Base-by-base conservation (phyloP, 768 basidiomycete genomes). In the Xerocomellus amylosporus region DNA sequence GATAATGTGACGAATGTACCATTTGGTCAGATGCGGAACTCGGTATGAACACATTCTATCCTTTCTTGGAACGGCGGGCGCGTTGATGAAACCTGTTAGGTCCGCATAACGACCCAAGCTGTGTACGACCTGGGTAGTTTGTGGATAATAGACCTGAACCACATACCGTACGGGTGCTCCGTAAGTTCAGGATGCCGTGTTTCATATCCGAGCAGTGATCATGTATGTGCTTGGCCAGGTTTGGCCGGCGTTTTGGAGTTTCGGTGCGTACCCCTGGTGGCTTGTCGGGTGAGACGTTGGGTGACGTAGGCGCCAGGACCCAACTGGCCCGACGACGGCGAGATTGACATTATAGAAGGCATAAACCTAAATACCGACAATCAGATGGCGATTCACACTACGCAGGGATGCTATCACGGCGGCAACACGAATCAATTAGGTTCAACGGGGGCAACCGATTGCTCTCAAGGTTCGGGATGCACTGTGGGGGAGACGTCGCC, bases 1-100 rank as follows among this genome's bases (percentile, higher is more conserved):
- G 90, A 92, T 74, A 89, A 90, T 63, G 70, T 72, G 8, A 82
- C 82, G 12, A 76, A 76, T 42, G 78, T 90, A 1, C 69, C 74
- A 15, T 69, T 66, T 24, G 77, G 78, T 51, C 62, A 80, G 41
- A 77, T 82, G 56, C 74, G 89, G 39, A 81, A 85, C 58, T 79
- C 88, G 28, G 88, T 90, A 54, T 2, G 50, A 4, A n/a, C 19
- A 1, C 9, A 3, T 34, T 3, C 26, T 9, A 42, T 40, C 41
- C 22, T 26, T 28, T 37, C 7, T 24, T 17, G n/a, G 44, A 24
- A 28, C 0, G 19, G 14, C 1, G 26, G 13, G 13, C 3, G 40
- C 26, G 33, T 36, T 52, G 33, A 53, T 53, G 37, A 14, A 37
- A 24, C 37, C 15, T 48, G 54, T 31, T 48, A 80, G 79, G 61